Evolutionary conservation across 1,284 basidiomycete species (phyloP), one percentile per base, ranked within the genome.

Genomic region (Leccinum colubrinum): DNA sequence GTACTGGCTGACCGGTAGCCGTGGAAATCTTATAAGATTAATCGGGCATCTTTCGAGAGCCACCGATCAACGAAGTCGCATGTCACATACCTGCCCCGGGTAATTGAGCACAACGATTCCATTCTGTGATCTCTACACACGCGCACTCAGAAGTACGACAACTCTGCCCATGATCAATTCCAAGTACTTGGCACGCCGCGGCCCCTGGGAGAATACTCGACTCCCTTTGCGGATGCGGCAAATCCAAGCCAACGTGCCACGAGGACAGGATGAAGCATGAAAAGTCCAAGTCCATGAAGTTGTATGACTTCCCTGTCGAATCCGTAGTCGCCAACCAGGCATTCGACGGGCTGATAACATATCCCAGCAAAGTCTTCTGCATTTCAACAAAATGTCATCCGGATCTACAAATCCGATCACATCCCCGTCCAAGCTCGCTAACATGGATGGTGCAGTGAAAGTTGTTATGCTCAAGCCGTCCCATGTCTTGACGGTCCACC

Each of bases 381-480:
- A 58, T 59, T 55, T 56, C 63, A 15, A 62, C 57, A 27, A 8
- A 17, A 6, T 35, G 25, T 41, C 39, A 50, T 59, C 68, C 93
- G 91, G 90, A 94, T 59, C 84, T 94, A 54, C 91, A 95, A 77
- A 93, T 95, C 43, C 93, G 93, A 4, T 76, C 83, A 1, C 86
- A 84, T 9, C 78, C 94, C 15, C 83, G 93, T 11, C 86, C 87
- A 1, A 93, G 74, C 83, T 95, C 7, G 79, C 81, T 46, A 84
- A 84, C 22, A 91, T 95, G 83, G 91, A 93, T 64, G 77, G 86
- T 0, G 85, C 87, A 2, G 92, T 95, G 48, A 95, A 95, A 70
- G 90, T 90, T 3, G 90, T 90, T 15, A 94, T 95, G 90, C 78
- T 95, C 60, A 93, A 91, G 69, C 93, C 92, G 0, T 91, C 92